Evolutionary conservation across 768 basidiomycete species (phyloP).

Genomic region (Russula ochroleuca): DNA sequence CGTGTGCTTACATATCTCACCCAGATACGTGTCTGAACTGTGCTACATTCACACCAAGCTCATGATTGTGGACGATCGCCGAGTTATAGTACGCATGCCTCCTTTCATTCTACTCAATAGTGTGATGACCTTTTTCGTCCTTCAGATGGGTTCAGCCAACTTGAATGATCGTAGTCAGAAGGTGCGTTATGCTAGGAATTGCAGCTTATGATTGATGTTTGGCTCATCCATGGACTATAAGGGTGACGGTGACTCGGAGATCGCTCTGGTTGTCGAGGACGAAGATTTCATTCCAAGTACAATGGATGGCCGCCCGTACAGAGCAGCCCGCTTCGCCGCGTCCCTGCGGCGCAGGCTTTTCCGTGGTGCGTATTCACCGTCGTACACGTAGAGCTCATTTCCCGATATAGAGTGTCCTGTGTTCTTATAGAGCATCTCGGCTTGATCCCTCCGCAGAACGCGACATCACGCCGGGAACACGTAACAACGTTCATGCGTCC

Average conservation of each 20-base stretch:
- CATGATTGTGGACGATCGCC: conserved; percentile 91
- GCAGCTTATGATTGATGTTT: not conserved
- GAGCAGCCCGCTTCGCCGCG: conserved; percentile 76
- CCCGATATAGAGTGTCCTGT: conserved; percentile 12
- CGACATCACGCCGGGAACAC: conserved; percentile 40
- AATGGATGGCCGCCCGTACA: conserved; percentile 76
- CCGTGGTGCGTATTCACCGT: conserved; percentile 49
- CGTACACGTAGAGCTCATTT: not conserved
- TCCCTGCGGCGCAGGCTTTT: conserved; percentile 79
- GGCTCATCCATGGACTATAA: conserved; percentile 35
- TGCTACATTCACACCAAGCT: conserved; percentile 84
- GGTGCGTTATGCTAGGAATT: conserved; percentile 35
- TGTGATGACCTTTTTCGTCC: not conserved
- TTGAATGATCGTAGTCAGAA: conserved; percentile 84
- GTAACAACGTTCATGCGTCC: conserved; percentile 68
- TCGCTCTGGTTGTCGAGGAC: conserved; percentile 90
- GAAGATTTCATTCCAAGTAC: conserved; percentile 63
- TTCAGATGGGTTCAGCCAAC: conserved; percentile 92
- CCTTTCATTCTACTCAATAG: not conserved
- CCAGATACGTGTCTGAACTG: conserved; percentile 73
- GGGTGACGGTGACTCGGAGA: conserved; percentile 95
- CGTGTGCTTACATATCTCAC: conserved; percentile 28
- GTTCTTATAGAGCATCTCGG: conserved; percentile 70
- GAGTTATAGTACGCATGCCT: conserved; percentile 67
- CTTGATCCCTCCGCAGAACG: conserved; percentile 70